Base-by-base conservation (phyloP, 2,329 filamentous ascomycete genomes). In the Colletotrichum gloeosporioides region DNA sequence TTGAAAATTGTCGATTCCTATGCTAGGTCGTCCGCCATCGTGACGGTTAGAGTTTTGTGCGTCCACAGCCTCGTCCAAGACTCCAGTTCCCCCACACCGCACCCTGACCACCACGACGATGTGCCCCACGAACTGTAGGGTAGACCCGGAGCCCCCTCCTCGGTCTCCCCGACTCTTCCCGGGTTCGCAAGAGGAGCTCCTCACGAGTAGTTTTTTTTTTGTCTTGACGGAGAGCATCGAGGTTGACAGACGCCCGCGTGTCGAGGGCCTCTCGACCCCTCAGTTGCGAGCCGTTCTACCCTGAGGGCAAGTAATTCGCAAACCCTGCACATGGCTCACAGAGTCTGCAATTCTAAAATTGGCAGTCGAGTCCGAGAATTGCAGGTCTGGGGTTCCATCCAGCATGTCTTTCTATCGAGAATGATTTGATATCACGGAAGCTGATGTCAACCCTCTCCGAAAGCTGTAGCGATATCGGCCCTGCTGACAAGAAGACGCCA, bases 31-130 rank as follows among this genome's bases (percentile, higher is more conserved):
- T 69, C 32, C 25, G 31, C 31, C 32, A 29, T 69, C 59, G 49
- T 69, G 49, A 69, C 59, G 36, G 59, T 76, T 74, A 69, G 57
- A 73, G 63, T 68, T 73, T 63, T 76, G 63, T 36, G 69, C 69
- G 73, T 73, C 69, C 70, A 61, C 44, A 61, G 44, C 55, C 67
- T 75, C 72, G 27, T 53, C 32, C 57, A 63, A 70, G 68, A 70
- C 68, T 70, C 55, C 49, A 71, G 49, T 71, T 75, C 72, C 34
- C 49, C 72, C 67, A 71, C 63, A 69, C 66, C 27, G 4, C 63
- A 39, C 64, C 39, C 44, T 57, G 36, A 73, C 55, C 7, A 69
- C 49, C 27, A 39, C 22, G 31, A 32, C 22, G 53, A 69, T 16
- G 22, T 61, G 49, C 32, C 70, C 71, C 65, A 69, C 64, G 49